Evolutionary conservation across 2,329 filamentous ascomycete species (phyloP).

Genomic region (Moelleriella libera): DNA sequence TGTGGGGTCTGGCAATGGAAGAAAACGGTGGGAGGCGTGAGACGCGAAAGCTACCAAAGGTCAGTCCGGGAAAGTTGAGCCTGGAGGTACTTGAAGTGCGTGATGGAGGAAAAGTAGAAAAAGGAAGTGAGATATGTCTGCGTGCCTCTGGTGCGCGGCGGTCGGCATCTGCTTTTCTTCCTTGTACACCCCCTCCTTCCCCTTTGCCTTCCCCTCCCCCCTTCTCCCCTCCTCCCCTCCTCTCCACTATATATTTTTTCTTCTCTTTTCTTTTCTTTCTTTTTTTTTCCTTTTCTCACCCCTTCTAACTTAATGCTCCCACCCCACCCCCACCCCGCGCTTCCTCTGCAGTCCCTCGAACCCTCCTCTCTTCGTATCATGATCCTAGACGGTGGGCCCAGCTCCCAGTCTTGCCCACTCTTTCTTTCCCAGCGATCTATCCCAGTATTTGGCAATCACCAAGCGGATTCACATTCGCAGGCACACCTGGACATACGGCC

Average conservation of each 20-base stretch:
- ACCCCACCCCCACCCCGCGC: not conserved
- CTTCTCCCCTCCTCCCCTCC: not conserved
- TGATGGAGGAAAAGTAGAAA: not conserved
- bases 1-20: not conserved
- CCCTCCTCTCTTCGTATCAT: not conserved
- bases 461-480: slow-evolving; percentile 1
- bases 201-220: not conserved
- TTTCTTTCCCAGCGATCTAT: not conserved
- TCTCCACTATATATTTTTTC: not conserved
- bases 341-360: not conserved
- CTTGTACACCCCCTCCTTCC: not conserved
- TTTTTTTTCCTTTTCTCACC: not conserved
- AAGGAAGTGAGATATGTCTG: not conserved
- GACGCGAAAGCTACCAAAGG: not conserved
- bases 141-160: not conserved
- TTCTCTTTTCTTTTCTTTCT: not conserved
- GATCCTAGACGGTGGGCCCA: not conserved
- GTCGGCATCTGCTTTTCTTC: not conserved
- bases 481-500: not conserved
- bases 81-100: not conserved
- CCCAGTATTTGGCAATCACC: slow-evolving; percentile 2
- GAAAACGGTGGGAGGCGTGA: not conserved
- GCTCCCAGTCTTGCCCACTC: not conserved
- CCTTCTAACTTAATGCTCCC: too few relatives aligned
- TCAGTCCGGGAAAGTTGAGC: too few relatives aligned